Percentiles rank a stretch among this genome's conserved stretches.
Conservation (phyloP, 2,329 filamentous ascomycete species). For the Arthrocladium fulminans region DNA sequence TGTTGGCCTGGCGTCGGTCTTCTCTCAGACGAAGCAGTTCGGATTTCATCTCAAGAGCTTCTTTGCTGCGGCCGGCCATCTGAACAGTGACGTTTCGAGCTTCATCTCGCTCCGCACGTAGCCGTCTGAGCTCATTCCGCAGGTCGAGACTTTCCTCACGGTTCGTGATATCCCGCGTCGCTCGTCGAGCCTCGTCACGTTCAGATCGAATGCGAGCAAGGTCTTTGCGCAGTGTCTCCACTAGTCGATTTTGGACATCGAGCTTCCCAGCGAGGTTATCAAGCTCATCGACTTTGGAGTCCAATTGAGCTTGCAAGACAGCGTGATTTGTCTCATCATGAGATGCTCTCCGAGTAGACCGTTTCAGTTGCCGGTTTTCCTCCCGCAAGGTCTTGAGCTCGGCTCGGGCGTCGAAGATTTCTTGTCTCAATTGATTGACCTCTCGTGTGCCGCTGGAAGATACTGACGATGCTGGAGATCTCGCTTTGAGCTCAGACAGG, state of each 20-base stretch:
- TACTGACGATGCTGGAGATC: conserved; percentile 45
- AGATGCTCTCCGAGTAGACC: conserved; percentile 43
- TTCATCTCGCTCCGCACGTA: conserved; percentile 36
- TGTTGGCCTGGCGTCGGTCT: conserved; percentile 35
- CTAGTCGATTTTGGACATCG: conserved; percentile 56
- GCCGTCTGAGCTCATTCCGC: conserved; percentile 51
- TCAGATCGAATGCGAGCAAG: conserved; percentile 3
- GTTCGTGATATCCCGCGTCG: conserved; percentile 48
- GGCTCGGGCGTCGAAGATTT: conserved; percentile 53
- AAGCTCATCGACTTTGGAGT: conserved; percentile 40
- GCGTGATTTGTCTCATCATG: conserved; percentile 35
- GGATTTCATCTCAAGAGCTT: conserved; percentile 45
- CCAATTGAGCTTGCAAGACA: conserved; percentile 39
- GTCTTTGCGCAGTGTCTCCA: conserved; percentile 38
- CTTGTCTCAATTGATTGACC: conserved; percentile 49
- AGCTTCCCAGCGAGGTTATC: conserved; percentile 67
- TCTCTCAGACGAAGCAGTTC: conserved; percentile 57
- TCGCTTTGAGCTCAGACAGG: conserved; percentile 33
- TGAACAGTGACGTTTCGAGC: conserved; percentile 57
- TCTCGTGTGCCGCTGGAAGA: conserved; percentile 51
- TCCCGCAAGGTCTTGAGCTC: conserved; percentile 48
- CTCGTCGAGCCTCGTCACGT: conserved; percentile 13
- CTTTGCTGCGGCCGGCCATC: conserved; percentile 58
- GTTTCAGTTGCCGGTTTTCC: conserved; percentile 44
- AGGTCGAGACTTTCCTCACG: conserved; percentile 33